Percentiles rank a stretch among this genome's conserved stretches.
Evolutionary conservation across 108 stramenopile genomes (phyloP).

Genomic region (Ochromonas danica): DNA sequence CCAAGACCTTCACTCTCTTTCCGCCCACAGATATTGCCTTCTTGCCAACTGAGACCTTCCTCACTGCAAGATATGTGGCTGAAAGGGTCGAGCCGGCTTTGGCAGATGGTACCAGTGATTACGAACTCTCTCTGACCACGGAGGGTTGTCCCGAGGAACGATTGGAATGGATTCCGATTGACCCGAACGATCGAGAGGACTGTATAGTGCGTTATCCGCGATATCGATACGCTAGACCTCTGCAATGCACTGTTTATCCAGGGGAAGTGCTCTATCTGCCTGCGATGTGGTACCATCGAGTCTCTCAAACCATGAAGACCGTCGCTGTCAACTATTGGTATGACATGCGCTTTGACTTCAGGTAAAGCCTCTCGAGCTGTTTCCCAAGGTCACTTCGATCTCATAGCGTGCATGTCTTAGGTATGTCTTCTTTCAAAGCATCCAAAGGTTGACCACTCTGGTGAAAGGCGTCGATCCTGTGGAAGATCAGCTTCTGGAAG

Average conservation of each 20-base stretch:
- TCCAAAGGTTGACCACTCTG: no score
- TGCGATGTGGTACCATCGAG: conserved; percentile 87
- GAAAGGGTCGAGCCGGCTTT: neutral
- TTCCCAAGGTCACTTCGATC: no score
- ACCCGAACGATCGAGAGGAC: neutral
- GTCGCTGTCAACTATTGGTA: conserved; percentile 93
- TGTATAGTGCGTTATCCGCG: neutral
- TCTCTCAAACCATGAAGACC: conserved; percentile 82
- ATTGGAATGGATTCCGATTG: conserved; percentile 12
- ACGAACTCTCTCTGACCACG: neutral
- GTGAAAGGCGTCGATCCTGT: no score
- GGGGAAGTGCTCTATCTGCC: conserved; percentile 83
- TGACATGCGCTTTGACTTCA: conserved; percentile 83
- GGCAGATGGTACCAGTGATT: no score
- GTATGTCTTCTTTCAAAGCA: no score
- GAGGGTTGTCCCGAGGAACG: conserved; percentile 2
- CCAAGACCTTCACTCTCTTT: conserved; percentile 82
- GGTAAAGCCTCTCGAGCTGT: no score
- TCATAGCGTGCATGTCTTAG: no score
- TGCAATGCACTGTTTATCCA: conserved; percentile 32
- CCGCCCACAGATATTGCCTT: conserved; percentile 78
- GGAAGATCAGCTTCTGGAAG: no score
- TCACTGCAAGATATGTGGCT: neutral
- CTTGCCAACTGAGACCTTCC: conserved; percentile 54
- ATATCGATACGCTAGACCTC: neutral